Conservation (phyloP, 352 stramenopile genomes). For the Pythium sukuiense region DNA sequence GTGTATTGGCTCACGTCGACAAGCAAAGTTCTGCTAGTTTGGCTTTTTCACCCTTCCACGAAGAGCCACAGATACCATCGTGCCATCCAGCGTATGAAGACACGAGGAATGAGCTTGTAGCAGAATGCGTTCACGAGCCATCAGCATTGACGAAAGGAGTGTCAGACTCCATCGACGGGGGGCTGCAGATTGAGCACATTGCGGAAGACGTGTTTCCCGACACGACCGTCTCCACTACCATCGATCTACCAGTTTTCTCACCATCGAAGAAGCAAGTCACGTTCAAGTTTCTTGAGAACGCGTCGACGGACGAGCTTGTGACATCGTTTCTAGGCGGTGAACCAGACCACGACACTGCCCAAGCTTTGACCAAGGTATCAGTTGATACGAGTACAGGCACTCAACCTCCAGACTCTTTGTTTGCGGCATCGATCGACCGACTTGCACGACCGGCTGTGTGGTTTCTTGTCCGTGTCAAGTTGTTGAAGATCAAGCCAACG, state of each 20-base stretch:
- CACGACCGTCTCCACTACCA: background rate
- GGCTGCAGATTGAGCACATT: too few relatives aligned
- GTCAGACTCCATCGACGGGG: too few relatives aligned
- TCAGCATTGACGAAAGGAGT: too few relatives aligned
- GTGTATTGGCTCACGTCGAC: background rate
- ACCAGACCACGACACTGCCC: background rate
- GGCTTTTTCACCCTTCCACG: background rate
- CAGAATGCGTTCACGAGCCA: too few relatives aligned
- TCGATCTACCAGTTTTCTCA: background rate
- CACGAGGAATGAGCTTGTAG: too few relatives aligned
- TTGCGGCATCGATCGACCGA: constrained; percentile 13
- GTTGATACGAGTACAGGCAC: background rate
- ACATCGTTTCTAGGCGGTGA: constrained; percentile 11
- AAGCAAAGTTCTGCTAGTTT: background rate
- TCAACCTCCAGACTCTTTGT: background rate
- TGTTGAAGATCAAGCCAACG: constrained; percentile 14
- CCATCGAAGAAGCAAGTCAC: background rate
- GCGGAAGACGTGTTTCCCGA: too few relatives aligned
- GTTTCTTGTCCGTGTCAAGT: constrained; percentile 15
- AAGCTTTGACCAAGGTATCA: background rate
- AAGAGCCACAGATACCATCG: too few relatives aligned
- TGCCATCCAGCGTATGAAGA: background rate
- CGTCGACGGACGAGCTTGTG: constrained; percentile 24
- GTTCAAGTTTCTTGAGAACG: constrained; percentile 15
- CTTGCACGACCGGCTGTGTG: constrained; percentile 25